Evolutionary conservation across 129 eudicot genomes (phyloP), one percentile per base, ranked within the genome.

Genomic region (Heracleum sosnowskyi): DNA sequence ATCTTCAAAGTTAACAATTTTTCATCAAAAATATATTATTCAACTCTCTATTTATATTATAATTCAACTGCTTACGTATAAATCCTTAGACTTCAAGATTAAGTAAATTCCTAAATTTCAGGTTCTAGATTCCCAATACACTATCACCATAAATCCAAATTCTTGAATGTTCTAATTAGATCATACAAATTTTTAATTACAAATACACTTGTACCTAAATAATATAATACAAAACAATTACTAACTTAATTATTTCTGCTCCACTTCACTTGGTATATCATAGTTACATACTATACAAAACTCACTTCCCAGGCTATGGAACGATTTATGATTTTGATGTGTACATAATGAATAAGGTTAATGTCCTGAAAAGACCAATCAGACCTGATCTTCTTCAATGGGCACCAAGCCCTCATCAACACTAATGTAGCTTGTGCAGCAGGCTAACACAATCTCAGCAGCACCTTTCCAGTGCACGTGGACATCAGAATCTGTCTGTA

Each of bases 381-480:
- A 62, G 80, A 94, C 98, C 96, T 94, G 81, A 47, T 74, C 87
- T 63, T 88, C 92, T 76, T 83, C 88, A 81, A 91, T 83, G 49
- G 85, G 81, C 40, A 82, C 86, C 68, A 86, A 76, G 42, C 68
- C 60, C 71, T 79, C 93, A 77, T 85, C 76, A 62, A 73, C 89
- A 89, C 88, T 96, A 75, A 94, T 82, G 83, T 87, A 94, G 62
- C 86, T 76, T 18, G 93, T 83, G 81, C 98, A 94, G 73, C 85
- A 88, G 69, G 91, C 96, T 77, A 94, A 84, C 15, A 94, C 92
- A 3, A 94, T 88, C 85, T 91, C 98, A 33, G 98, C 97, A 76
- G 98, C 98, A 22, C 98, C 97, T 86, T 94, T 94, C 98, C 98
- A 94, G 73, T 94, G 98, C 81, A 94, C 79, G 76, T 83, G 91